These are phyloP conservation scores for Santalum album DNA, from an alignment of 164 flowering plant species.

Conservation along the genomic window DNA sequence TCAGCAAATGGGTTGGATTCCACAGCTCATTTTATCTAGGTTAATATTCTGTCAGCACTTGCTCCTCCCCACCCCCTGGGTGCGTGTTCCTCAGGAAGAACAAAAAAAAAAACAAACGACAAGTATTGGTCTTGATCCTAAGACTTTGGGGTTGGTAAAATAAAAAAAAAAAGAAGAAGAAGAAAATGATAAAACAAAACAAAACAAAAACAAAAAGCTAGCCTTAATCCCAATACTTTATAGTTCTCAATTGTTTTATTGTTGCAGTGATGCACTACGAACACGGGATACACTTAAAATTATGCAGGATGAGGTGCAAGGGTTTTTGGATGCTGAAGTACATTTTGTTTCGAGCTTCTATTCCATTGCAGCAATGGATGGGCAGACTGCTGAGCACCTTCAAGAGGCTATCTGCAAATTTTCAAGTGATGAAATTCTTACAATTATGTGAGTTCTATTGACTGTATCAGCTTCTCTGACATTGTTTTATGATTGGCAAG, in stretches of 20 bases:
- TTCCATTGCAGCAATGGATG: slow-evolving; percentile 95
- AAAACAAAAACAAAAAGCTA: no score
- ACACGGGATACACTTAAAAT: slow-evolving; percentile 70
- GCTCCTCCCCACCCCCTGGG: no score
- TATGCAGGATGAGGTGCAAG: slow-evolving; percentile 73
- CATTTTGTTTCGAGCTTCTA: slow-evolving; percentile 82
- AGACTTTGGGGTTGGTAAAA: no score
- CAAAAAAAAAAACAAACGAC: no score
- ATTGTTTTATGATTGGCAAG: neutral
- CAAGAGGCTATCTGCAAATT: slow-evolving; percentile 57
- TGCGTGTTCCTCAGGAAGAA: no score
- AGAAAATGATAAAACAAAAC: no score
- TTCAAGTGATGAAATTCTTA: slow-evolving; percentile 58
- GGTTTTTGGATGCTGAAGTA: slow-evolving; percentile 65
- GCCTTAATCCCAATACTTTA: no score
- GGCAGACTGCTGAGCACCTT: slow-evolving; percentile 93
- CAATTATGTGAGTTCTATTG: slow-evolving; percentile 61
- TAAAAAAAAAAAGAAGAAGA: no score
- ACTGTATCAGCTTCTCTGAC: neutral
- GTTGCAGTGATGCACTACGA: slow-evolving; percentile 67
- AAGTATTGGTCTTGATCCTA: no score
- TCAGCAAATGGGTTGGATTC: slow-evolving; percentile 74
- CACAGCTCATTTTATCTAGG: slow-evolving; percentile 85
- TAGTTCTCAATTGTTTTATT: neutral
- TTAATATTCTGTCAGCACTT: slow-evolving; percentile 15